A percentile compares a stretch with the other conserved stretches of the same genome.
Evolutionary conservation across 306 rosid genomes (phyloP).

Genomic region (Herpetospermum pedunculosum): DNA sequence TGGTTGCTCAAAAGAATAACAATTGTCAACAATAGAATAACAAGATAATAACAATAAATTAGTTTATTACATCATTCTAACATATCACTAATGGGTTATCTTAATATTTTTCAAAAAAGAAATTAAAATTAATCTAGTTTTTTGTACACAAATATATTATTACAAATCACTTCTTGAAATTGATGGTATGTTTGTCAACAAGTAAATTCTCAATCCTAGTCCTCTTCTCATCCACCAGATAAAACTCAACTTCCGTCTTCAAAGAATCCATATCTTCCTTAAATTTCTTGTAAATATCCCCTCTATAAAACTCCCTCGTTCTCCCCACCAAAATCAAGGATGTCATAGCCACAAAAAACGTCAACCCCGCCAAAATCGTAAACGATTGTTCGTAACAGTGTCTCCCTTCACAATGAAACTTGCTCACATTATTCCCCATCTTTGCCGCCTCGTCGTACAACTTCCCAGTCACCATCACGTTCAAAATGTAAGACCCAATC

Average conservation of each 20-base stretch:
- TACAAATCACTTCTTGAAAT: not conserved
- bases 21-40: too few species aligned
- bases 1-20: too few species aligned
- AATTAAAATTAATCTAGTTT: too few species aligned
- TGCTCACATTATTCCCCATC: too few species aligned
- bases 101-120: too few species aligned
- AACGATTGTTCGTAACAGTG: slow-evolving; percentile 10
- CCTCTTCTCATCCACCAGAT: not conserved
- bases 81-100: too few species aligned
- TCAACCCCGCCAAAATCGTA: not conserved
- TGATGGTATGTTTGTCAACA: not conserved
- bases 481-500: slow-evolving; percentile 8
- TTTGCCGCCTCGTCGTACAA: slow-evolving; percentile 9
- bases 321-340: slow-evolving; percentile 7
- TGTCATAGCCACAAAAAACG: not conserved
- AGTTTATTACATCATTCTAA: too few species aligned
- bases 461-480: slow-evolving; percentile 11
- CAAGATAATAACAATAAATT: too few species aligned
- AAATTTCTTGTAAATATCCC: slow-evolving; percentile 20
- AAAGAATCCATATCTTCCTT: slow-evolving; percentile 5
- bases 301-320: slow-evolving; percentile 5
- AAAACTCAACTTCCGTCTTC: not conserved
- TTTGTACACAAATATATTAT: too few species aligned
- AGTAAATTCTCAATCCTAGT: not conserved
- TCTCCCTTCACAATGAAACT: not conserved